A percentile compares a stretch with the other conserved stretches of the same genome.
Evolutionary conservation across 2,329 filamentous ascomycete genomes (phyloP).

Genomic region (Aureobasidium sp.): DNA sequence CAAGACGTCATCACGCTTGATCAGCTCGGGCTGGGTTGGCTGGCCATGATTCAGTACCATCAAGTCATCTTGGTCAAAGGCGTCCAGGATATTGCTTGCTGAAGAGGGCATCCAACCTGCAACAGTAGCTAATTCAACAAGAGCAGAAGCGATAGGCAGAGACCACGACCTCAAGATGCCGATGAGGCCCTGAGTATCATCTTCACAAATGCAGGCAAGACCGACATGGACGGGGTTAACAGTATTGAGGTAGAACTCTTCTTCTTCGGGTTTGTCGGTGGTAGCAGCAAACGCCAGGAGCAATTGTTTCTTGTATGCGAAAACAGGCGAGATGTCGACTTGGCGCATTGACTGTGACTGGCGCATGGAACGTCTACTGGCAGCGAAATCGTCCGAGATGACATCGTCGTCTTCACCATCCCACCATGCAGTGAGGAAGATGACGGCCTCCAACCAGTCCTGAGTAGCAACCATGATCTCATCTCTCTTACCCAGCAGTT

Average conservation of each 20-base stretch:
- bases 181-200: slow-evolving; percentile 69
- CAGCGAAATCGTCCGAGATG: slow-evolving; percentile 35
- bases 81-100: slow-evolving; percentile 50
- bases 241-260: slow-evolving; percentile 65
- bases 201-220: slow-evolving; percentile 74
- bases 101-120: slow-evolving; percentile 71
- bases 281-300: slow-evolving; percentile 60
- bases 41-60: slow-evolving; percentile 69
- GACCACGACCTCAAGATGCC: slow-evolving; percentile 73
- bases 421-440: slow-evolving; percentile 87
- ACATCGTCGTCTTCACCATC: slow-evolving; percentile 62
- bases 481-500: slow-evolving; percentile 67
- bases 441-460: slow-evolving; percentile 86
- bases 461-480: slow-evolving; percentile 71
- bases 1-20: slow-evolving; percentile 72
- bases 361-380: slow-evolving; percentile 36
- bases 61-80: slow-evolving; percentile 75
- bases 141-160: slow-evolving; percentile 65
- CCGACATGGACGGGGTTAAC: slow-evolving; percentile 71
- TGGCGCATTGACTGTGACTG: slow-evolving; percentile 35
- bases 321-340: slow-evolving; percentile 48
- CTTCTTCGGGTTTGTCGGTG: slow-evolving; percentile 57
- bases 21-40: slow-evolving; percentile 50
- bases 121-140: slow-evolving; percentile 76
- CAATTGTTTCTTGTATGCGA: slow-evolving; percentile 68